Conservation (phyloP, 2,329 filamentous ascomycete genomes). For the Fusarium nodosum region DNA sequence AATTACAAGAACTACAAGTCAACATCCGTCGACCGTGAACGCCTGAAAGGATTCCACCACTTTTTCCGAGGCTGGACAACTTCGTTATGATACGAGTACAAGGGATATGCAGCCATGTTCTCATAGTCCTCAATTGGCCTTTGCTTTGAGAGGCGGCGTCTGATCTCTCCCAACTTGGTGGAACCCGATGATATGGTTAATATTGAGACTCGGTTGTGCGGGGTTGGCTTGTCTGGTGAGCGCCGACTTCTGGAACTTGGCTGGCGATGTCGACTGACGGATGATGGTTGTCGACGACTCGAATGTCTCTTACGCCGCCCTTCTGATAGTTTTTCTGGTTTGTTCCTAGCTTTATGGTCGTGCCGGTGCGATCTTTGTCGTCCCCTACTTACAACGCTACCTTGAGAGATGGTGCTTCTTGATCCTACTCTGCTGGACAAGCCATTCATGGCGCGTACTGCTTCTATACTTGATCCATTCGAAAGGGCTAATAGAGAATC, state of each 20-base stretch:
- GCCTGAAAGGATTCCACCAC: slow-evolving; percentile 45
- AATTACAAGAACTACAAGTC: not conserved
- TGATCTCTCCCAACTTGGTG: slow-evolving; percentile 62
- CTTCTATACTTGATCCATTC: slow-evolving; percentile 62
- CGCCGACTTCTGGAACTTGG: slow-evolving; percentile 16
- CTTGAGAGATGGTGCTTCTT: slow-evolving; percentile 32
- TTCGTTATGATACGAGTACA: slow-evolving; percentile 30
- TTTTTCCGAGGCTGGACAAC: slow-evolving; percentile 36
- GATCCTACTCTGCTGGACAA: slow-evolving; percentile 57
- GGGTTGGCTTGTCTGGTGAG: slow-evolving; percentile 10
- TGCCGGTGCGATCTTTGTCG: slow-evolving; percentile 35
- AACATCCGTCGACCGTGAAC: not conserved
- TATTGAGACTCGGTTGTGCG: slow-evolving; percentile 45
- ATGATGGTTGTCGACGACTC: slow-evolving; percentile 11
- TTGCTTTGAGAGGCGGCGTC: slow-evolving; percentile 40
- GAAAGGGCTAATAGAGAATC: slow-evolving; percentile 63
- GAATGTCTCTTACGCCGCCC: slow-evolving; percentile 29
- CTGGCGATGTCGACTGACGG: slow-evolving; percentile 28
- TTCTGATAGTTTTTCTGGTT: slow-evolving; percentile 22
- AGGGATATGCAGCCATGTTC: slow-evolving; percentile 40
- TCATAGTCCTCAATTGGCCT: slow-evolving; percentile 8
- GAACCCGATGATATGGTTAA: slow-evolving; percentile 59
- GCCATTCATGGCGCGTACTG: slow-evolving; percentile 63
- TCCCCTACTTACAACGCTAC: slow-evolving; percentile 40
- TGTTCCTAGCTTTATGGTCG: slow-evolving; percentile 19